Base-by-base conservation (phyloP, 768 basidiomycete genomes). In the Lepiota subincarnata region DNA sequence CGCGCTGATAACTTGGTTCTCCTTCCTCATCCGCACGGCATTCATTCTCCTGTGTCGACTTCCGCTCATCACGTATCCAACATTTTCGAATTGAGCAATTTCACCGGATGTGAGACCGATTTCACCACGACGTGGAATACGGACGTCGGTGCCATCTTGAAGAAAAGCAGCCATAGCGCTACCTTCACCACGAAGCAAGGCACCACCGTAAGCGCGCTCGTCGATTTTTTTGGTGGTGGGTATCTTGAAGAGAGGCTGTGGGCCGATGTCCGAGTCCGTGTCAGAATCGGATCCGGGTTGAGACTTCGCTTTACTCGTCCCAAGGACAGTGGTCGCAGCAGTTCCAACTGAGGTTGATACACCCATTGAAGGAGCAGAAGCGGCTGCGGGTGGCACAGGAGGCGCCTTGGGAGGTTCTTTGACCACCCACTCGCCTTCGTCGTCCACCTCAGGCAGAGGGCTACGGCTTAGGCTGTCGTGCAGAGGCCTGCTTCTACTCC, bases 1-100 rank as follows among this genome's bases (percentile, higher is more conserved):
- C 1, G 96, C 94, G 62, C 88, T 92, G 66, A 99, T 99, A 58
- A 98, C 95, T 72, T 99, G 97, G 73, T 99, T 98, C 76, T 99
- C 97, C 78, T 98, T 98, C 65, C 96, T 77, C 84, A 99, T 90
- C 56, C 97, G 89, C 40, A 99, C 96, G 0, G 97, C 96, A 61
- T 98, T 99, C 97, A 99, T 99, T 69, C 93, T 80, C 59, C 89
- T 81, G 69, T 99, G 94, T 57, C 96, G 75, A 62, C 84, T 89
- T 41, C 96, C 97, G 61, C 89, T 93, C 97, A 98, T 99, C 43
- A 99, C 97, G 68, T 97, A 99, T 14, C 97, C 97, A 6, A 88
- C 89, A 19, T 76, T 64, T 73, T 99, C 97, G 70, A 80, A 98
- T 65, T 80, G 67, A 5, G 87, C 93, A 59, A 99, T 99, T 67